phyloP scores from a whole-genome alignment of 306 rosid genomes.

The Bauhinia variegata region DNA sequence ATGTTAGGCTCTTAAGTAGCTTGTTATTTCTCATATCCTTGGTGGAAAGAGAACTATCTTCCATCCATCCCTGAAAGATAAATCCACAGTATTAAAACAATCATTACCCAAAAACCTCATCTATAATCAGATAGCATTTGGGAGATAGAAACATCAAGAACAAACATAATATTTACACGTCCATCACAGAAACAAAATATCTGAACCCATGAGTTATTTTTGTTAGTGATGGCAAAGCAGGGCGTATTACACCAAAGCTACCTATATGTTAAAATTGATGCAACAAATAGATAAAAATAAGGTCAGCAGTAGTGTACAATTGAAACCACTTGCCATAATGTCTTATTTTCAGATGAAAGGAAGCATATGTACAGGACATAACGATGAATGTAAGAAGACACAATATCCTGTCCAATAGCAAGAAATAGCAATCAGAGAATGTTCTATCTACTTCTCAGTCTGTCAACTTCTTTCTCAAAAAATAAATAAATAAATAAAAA shows the following conservation, averaged over 20 bases:
- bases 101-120: not conserved
- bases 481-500: too few relatives aligned
- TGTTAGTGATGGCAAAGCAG: not conserved
- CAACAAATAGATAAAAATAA: not conserved
- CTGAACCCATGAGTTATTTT: too few relatives aligned
- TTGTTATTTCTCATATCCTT: conserved; percentile 50
- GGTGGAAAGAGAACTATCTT: conserved; percentile 45
- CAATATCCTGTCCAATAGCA: not conserved
- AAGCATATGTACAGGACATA: not conserved
- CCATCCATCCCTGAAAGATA: conserved; percentile 62
- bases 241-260: not conserved
- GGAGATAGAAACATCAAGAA: conserved; percentile 1
- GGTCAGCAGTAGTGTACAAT: not conserved
- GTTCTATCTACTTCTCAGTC: not conserved
- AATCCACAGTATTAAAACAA: conserved; percentile 30
- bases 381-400: not conserved
- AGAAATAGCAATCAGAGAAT: not conserved
- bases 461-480: too few relatives aligned
- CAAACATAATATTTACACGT: conserved; percentile 13
- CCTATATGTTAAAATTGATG: not conserved
- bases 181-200: conserved; percentile 34
- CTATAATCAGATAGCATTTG: conserved; percentile 16
- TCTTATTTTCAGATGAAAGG: not conserved
- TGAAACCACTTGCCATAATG: not conserved
- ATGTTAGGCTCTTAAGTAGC: conserved; percentile 55